These are phyloP conservation scores for Lizonia empirigonia DNA, from an alignment of 2,329 filamentous ascomycete genomes.

Conservation along the genomic window DNA sequence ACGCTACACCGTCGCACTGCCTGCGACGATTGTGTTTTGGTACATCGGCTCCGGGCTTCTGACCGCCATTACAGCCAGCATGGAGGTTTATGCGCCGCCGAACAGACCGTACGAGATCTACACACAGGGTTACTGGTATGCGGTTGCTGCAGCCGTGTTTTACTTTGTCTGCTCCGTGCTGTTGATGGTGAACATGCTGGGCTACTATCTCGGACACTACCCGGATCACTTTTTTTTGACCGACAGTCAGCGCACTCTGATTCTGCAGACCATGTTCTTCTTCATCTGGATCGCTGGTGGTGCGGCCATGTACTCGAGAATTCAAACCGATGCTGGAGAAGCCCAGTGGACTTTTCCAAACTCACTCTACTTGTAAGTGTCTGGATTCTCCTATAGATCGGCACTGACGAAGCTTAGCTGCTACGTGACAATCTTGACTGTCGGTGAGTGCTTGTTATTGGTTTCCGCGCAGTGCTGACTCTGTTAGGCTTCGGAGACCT, in stretches of 20 bases:
- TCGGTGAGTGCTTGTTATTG: slow-evolving; percentile 22
- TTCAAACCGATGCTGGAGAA: slow-evolving; percentile 59
- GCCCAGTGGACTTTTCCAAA: slow-evolving; percentile 75
- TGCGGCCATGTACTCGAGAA: slow-evolving; percentile 72
- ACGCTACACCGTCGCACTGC: slow-evolving; percentile 80
- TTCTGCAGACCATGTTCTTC: slow-evolving; percentile 87
- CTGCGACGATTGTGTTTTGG: slow-evolving; percentile 84
- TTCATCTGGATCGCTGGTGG: slow-evolving; percentile 81
- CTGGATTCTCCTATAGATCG: rapidly evolving
- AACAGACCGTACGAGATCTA: slow-evolving; percentile 59
- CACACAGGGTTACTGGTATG: slow-evolving; percentile 88
- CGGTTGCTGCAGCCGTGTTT: slow-evolving; percentile 75
- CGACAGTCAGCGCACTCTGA: slow-evolving; percentile 81
- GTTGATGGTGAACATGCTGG: slow-evolving; percentile 78
- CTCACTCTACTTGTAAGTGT: slow-evolving; percentile 44
- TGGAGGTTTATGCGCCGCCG: slow-evolving; percentile 65
- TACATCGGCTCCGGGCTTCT: slow-evolving; percentile 66
- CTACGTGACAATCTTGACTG: slow-evolving; percentile 50
- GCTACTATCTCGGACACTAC: slow-evolving; percentile 77
- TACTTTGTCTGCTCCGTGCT: slow-evolving; percentile 81
- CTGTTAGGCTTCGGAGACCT: slow-evolving; percentile 56
- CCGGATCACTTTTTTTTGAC: slow-evolving; percentile 78
- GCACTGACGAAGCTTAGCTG: slow-evolving; percentile 21
- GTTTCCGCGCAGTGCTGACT: background rate
- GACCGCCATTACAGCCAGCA: slow-evolving; percentile 69